phyloP scores from a whole-genome alignment of 345 rosid species.

The Eutrema heterophyllum region DNA sequence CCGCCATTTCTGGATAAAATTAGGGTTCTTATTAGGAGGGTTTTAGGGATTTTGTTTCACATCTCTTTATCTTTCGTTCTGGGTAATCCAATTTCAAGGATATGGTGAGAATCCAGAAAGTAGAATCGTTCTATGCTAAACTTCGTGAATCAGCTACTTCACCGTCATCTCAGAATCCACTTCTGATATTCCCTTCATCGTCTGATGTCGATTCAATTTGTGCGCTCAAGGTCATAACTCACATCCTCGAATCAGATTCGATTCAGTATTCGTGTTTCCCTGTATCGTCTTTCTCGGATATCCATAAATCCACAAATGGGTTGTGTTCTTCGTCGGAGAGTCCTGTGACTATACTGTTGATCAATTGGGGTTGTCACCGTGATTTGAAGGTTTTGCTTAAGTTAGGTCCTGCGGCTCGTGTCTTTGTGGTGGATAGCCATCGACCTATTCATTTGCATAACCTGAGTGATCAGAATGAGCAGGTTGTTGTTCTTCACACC shows the following conservation, averaged over 20 bases:
- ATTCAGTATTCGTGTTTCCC: slow-evolving; percentile 90
- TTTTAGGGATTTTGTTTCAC: neutral
- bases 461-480: slow-evolving; percentile 61
- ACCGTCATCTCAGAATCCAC: slow-evolving; percentile 51
- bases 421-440: slow-evolving; percentile 90
- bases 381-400: slow-evolving; percentile 56
- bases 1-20: neutral
- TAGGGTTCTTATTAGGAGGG: slow-evolving; percentile 11
- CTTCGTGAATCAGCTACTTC: slow-evolving; percentile 68
- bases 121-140: slow-evolving; percentile 61
- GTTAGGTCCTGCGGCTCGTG: slow-evolving; percentile 53
- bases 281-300: slow-evolving; percentile 79
- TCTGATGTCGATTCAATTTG: slow-evolving; percentile 91
- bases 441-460: slow-evolving; percentile 93
- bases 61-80: neutral
- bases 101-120: slow-evolving; percentile 79
- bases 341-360: slow-evolving; percentile 59
- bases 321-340: slow-evolving; percentile 42
- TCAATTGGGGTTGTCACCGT: slow-evolving; percentile 94
- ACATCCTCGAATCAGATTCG: slow-evolving; percentile 87
- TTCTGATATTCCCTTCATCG: slow-evolving; percentile 85
- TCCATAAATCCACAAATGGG: slow-evolving; percentile 63
- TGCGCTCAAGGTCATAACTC: slow-evolving; percentile 76
- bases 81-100: slow-evolving; percentile 11
- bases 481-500: slow-evolving; percentile 76